Evolutionary conservation across 345 rosid species (phyloP).

Genomic region (Schrenkiella parvula): DNA sequence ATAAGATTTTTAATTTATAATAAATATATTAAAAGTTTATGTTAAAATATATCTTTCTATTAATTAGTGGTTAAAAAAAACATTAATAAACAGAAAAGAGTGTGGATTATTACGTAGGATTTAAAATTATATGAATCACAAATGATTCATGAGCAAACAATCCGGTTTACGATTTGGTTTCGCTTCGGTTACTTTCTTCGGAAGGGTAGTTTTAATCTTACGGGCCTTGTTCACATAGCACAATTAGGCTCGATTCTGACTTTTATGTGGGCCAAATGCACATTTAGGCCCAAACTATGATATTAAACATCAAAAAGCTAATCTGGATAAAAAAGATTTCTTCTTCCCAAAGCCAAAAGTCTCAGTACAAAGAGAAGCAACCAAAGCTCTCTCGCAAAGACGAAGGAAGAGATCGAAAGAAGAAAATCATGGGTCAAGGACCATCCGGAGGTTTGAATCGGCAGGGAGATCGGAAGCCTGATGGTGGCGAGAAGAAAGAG

Average conservation of each 20-base stretch:
- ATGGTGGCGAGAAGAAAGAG: slow-evolving; percentile 80
- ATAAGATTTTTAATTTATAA: neutral
- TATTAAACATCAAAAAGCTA: neutral
- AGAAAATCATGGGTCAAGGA: slow-evolving; percentile 85
- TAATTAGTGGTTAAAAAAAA: too few relatives aligned
- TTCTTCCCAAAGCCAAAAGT: slow-evolving; percentile 32
- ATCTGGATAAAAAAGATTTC: slow-evolving; percentile 8
- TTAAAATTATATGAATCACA: neutral
- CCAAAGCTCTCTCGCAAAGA: neutral
- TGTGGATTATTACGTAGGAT: too few relatives aligned
- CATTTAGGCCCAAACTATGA: neutral
- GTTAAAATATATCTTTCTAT: too few relatives aligned
- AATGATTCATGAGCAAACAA: neutral
- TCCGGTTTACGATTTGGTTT: neutral
- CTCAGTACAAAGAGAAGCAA: neutral
- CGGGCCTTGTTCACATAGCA: neutral
- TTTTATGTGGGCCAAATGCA: neutral
- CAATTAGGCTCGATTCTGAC: neutral
- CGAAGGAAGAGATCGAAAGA: neutral
- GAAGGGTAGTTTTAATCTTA: neutral
- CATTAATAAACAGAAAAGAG: too few relatives aligned
- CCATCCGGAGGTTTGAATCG: slow-evolving; percentile 80
- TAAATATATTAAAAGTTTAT: neutral
- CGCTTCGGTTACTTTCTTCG: neutral
- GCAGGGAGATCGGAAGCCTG: slow-evolving; percentile 74